A percentile compares a stretch with the other conserved stretches of the same genome.
These are phyloP conservation scores for Candida ipomoeae DNA, from an alignment of 805 yeast species.

Conservation along the genomic window DNA sequence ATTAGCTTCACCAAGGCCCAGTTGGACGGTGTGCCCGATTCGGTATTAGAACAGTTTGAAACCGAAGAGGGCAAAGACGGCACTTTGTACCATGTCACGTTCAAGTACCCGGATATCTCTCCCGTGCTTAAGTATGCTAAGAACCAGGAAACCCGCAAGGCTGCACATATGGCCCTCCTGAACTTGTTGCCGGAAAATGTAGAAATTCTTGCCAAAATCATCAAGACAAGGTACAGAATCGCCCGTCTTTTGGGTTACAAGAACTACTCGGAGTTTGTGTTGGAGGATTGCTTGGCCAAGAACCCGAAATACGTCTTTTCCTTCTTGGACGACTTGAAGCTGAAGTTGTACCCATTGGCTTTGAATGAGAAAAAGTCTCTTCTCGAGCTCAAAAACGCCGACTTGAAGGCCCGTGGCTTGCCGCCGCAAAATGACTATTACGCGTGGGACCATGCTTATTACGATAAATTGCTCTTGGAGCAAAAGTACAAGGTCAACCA, in stretches of 20 bases:
- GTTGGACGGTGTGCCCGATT: conserved; percentile 69
- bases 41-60: conserved; percentile 56
- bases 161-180: conserved; percentile 64
- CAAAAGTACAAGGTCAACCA: conserved; percentile 69
- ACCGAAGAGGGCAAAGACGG: conserved; percentile 43
- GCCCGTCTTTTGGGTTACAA: conserved; percentile 64
- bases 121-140: conserved; percentile 76
- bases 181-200: conserved; percentile 61
- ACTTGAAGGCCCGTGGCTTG: conserved; percentile 43
- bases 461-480: conserved; percentile 62
- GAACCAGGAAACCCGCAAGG: conserved; percentile 58
- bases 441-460: conserved; percentile 73
- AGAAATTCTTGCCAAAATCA: conserved; percentile 53
- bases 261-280: conserved; percentile 62
- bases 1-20: conserved; percentile 59
- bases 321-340: conserved; percentile 60
- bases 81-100: conserved; percentile 57
- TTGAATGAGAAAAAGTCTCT: conserved; percentile 48
- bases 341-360: conserved; percentile 59
- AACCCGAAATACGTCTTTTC: conserved; percentile 52
- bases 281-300: conserved; percentile 82
- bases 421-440: conserved; percentile 39
- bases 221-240: conserved; percentile 56
- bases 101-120: conserved; percentile 73
- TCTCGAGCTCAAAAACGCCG: conserved; percentile 49